Conservation (phyloP, 805 yeast genomes). For the Brettanomyces nanus region DNA sequence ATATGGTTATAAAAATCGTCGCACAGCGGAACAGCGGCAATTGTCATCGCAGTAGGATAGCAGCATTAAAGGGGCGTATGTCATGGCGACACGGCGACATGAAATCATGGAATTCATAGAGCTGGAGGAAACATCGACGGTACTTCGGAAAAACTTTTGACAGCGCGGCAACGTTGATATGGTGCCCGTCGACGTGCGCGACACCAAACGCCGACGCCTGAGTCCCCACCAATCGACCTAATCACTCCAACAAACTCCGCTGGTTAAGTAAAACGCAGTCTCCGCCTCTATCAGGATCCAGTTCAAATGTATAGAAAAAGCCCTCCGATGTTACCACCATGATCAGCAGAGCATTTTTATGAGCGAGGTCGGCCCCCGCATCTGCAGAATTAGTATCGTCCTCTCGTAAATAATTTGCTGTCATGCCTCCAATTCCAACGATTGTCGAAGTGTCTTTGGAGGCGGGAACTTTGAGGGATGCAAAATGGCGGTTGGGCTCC, state of each 20-base stretch:
- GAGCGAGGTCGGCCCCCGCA: slow-evolving; percentile 10
- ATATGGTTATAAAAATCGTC: too few relatives aligned
- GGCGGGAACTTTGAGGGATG: slow-evolving; percentile 48
- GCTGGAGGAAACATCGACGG: too few relatives aligned
- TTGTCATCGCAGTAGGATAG: too few relatives aligned
- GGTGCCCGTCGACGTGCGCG: too few relatives aligned
- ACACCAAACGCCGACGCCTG: too few relatives aligned
- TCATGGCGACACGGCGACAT: too few relatives aligned
- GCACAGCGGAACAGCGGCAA: too few relatives aligned
- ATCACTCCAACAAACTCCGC: slow-evolving; percentile 23
- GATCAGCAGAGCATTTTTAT: slow-evolving; percentile 36
- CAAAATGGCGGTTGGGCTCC: slow-evolving; percentile 92
- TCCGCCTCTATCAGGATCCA: slow-evolving; percentile 88
- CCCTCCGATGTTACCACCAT: slow-evolving; percentile 87
- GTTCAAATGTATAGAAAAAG: slow-evolving; percentile 70
- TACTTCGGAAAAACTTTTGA: too few relatives aligned
- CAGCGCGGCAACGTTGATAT: too few relatives aligned
- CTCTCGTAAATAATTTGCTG: slow-evolving; percentile 16
- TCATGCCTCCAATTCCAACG: slow-evolving; percentile 37
- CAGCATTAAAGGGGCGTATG: too few relatives aligned
- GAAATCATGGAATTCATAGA: too few relatives aligned
- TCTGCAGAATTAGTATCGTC: slow-evolving; percentile 16
- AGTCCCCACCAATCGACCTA: too few relatives aligned
- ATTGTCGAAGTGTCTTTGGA: slow-evolving; percentile 37
- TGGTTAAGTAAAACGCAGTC: slow-evolving; percentile 81